These are phyloP conservation scores for Blakeslea trispora DNA, from an alignment of 371 early-diverging fungal genomes.

Conservation along the genomic window DNA sequence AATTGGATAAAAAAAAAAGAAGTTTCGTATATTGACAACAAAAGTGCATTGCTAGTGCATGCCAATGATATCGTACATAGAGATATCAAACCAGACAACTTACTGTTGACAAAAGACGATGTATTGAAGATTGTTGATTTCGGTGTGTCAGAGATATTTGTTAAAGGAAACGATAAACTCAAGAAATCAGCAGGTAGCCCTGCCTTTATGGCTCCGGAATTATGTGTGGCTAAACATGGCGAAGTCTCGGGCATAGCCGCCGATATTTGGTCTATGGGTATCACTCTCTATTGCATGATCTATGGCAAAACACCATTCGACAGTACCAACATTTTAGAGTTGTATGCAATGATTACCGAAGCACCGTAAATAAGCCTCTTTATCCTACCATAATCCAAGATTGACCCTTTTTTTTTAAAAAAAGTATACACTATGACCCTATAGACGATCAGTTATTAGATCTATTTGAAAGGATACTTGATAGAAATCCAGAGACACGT, in stretches of 20 bases:
- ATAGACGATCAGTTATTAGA: slow-evolving; percentile 49
- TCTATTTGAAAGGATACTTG: slow-evolving; percentile 73
- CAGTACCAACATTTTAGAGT: slow-evolving; percentile 69
- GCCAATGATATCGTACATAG: slow-evolving; percentile 38
- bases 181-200: slow-evolving; percentile 86
- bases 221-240: slow-evolving; percentile 39
- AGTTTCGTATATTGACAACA: no score
- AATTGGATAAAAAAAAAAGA: no score
- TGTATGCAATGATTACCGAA: slow-evolving; percentile 74
- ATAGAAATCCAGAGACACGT: slow-evolving; percentile 78
- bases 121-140: slow-evolving; percentile 98
- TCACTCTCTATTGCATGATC: slow-evolving; percentile 91
- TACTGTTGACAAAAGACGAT: slow-evolving; percentile 83
- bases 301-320: slow-evolving; percentile 91
- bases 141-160: slow-evolving; percentile 87
- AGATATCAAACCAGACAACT: slow-evolving; percentile 98
- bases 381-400: no score
- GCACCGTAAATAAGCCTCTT: slow-evolving; percentile 39
- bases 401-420: background rate
- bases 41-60: no score
- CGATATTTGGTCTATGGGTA: slow-evolving; percentile 99
- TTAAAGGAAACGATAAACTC: slow-evolving; percentile 68
- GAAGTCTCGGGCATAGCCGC: slow-evolving; percentile 76
- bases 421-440: slow-evolving; percentile 10
- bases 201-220: slow-evolving; percentile 49